A percentile compares a stretch with the other conserved stretches of the same genome.
Conservation (phyloP, 805 yeast species). For the Monosporozyma servazzii region DNA sequence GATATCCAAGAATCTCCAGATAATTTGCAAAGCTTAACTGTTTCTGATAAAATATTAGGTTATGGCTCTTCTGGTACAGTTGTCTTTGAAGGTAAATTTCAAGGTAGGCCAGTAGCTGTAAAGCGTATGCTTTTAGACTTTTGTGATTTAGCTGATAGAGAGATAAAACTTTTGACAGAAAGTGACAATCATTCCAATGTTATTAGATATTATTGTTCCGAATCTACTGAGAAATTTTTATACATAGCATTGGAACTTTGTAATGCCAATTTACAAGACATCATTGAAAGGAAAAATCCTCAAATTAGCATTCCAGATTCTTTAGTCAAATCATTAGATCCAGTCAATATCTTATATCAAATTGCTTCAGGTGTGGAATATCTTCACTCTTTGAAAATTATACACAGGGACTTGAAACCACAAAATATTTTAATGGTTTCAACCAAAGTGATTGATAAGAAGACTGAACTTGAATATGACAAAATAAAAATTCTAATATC, state of each 20-base stretch:
- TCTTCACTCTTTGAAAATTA: slow-evolving; percentile 80
- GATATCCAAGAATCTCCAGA: not conserved
- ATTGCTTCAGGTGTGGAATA: slow-evolving; percentile 79
- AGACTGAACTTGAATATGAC: slow-evolving; percentile 14
- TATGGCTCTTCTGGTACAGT: slow-evolving; percentile 97
- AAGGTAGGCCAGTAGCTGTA: slow-evolving; percentile 90
- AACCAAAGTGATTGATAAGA: slow-evolving; percentile 35
- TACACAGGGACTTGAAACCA: slow-evolving; percentile 91
- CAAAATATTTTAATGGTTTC: slow-evolving; percentile 84
- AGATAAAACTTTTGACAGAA: slow-evolving; percentile 77
- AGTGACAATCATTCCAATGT: slow-evolving; percentile 97
- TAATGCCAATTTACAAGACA: slow-evolving; percentile 78
- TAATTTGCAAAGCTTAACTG: slow-evolving; percentile 41
- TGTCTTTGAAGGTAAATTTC: slow-evolving; percentile 83
- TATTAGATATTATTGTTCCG: slow-evolving; percentile 87
- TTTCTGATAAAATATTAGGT: slow-evolving; percentile 74
- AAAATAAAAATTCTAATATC: slow-evolving; percentile 71
- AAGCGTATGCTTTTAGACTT: slow-evolving; percentile 89
- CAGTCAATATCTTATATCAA: slow-evolving; percentile 51
- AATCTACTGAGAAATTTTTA: slow-evolving; percentile 74
- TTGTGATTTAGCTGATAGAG: slow-evolving; percentile 89
- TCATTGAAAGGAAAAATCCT: slow-evolving; percentile 46
- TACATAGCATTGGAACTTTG: slow-evolving; percentile 92
- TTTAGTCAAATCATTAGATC: slow-evolving; percentile 37
- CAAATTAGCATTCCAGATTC: slow-evolving; percentile 25